These are phyloP conservation scores for Dactylellina leptospora DNA, from an alignment of 2,329 filamentous ascomycete species.

Conservation along the genomic window DNA sequence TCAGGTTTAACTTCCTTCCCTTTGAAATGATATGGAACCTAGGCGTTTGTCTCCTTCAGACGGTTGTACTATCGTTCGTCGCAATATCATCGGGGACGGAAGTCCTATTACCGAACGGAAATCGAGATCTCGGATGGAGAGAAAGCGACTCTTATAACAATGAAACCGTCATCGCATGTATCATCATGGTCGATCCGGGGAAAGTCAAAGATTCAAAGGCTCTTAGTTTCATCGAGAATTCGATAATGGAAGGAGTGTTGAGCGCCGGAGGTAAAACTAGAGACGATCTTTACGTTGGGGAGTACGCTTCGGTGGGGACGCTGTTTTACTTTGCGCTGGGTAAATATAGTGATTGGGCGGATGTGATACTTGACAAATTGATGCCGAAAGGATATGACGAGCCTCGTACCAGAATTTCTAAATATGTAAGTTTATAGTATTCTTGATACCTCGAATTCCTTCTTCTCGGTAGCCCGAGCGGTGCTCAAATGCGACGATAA, in stretches of 20 bases:
- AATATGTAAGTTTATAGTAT: neutral
- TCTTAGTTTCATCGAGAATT: neutral
- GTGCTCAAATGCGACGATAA: no score
- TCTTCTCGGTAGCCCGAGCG: no score
- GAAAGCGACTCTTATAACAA: neutral
- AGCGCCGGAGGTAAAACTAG: neutral
- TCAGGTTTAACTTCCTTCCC: no score
- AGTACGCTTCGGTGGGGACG: neutral
- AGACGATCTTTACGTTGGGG: neutral
- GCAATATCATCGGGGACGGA: no score
- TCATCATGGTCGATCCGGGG: neutral
- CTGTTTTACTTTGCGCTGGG: neutral
- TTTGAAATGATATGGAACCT: no score
- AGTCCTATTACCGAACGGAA: neutral
- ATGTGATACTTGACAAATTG: conserved; percentile 7
- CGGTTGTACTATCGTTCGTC: no score
- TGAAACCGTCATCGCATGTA: neutral
- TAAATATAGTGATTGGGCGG: neutral
- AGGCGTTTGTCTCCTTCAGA: no score
- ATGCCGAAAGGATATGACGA: neutral
- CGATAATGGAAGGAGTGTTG: neutral
- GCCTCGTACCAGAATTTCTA: no score
- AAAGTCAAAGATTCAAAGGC: neutral
- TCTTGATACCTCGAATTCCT: no score
- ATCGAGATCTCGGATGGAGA: neutral